These are phyloP conservation scores for Brassica carinata DNA, from an alignment of 345 rosid genomes.

Conservation along the genomic window DNA sequence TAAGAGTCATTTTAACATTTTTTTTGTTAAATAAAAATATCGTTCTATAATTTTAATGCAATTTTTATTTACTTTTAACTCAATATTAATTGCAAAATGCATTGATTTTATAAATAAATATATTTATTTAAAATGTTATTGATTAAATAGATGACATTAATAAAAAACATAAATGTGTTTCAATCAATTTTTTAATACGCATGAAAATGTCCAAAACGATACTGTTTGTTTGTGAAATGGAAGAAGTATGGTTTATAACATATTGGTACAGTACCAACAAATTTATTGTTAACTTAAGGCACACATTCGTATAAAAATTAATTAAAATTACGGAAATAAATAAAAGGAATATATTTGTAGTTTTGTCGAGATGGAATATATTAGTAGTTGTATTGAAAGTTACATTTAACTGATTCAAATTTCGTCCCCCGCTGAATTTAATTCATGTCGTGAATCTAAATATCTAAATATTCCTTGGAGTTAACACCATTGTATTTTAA, in stretches of 20 bases:
- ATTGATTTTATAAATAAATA: too few relatives aligned
- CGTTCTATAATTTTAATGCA: too few relatives aligned
- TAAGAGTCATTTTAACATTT: too few relatives aligned
- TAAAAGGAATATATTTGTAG: background rate
- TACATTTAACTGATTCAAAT: conserved; percentile 7
- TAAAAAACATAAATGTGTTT: too few relatives aligned
- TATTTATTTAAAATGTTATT: too few relatives aligned
- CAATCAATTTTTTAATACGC: too few relatives aligned
- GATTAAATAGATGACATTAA: too few relatives aligned
- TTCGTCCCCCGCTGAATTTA: background rate
- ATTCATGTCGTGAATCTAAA: background rate
- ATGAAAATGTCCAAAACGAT: too few relatives aligned
- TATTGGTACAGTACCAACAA: background rate
- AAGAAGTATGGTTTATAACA: background rate
- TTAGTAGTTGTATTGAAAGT: conserved; percentile 20
- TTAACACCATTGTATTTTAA: background rate
- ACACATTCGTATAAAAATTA: conserved; percentile 10
- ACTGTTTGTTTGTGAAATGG: too few relatives aligned
- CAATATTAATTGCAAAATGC: too few relatives aligned
- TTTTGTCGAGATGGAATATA: background rate
- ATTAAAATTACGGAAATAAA: conserved; percentile 9
- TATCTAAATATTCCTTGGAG: background rate
- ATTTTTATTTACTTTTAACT: too few relatives aligned
- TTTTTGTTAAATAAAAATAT: too few relatives aligned
- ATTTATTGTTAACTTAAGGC: conserved; percentile 6